Evolutionary conservation across 225 moss, liverwort and hornwort genomes (phyloP).

Genomic region (Marchantia paleacea): DNA sequence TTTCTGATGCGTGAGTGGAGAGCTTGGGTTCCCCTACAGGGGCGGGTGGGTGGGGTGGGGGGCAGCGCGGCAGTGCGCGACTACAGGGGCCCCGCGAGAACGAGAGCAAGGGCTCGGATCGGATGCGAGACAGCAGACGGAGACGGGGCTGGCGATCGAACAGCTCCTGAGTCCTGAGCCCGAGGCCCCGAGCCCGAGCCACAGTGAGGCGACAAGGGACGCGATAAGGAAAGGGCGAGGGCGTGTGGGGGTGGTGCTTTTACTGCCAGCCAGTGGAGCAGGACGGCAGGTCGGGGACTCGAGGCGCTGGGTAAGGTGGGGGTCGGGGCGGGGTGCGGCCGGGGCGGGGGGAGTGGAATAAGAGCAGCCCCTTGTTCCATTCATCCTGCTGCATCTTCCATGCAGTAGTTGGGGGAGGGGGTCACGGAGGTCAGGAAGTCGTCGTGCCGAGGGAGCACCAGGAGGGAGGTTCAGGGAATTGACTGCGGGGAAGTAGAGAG

Average conservation of each 20-base stretch:
- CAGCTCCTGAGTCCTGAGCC: neutral
- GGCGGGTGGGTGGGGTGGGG: too few relatives aligned
- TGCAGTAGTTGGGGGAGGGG: neutral
- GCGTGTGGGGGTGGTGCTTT: neutral
- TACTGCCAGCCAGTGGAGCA: neutral
- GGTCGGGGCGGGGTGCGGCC: neutral
- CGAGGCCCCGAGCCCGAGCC: neutral
- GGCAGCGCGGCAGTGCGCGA: too few relatives aligned
- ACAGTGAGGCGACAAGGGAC: neutral
- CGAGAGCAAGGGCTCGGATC: too few relatives aligned
- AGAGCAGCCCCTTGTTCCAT: neutral
- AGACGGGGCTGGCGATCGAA: neutral
- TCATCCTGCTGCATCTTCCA: neutral
- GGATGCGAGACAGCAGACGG: neutral
- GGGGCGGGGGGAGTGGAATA: neutral
- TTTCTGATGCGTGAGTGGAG: neutral
- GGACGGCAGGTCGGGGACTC: neutral
- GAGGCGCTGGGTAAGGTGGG: neutral
- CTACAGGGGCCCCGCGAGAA: too few relatives aligned
- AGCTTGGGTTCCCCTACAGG: too few relatives aligned
- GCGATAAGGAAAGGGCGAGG: neutral
- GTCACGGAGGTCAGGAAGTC: neutral
- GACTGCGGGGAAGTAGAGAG: neutral
- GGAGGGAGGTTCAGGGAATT: neutral
- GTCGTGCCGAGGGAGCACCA: neutral